Conservation (phyloP, 768 basidiomycete species). For the Termitomyces bulborhizus region DNA sequence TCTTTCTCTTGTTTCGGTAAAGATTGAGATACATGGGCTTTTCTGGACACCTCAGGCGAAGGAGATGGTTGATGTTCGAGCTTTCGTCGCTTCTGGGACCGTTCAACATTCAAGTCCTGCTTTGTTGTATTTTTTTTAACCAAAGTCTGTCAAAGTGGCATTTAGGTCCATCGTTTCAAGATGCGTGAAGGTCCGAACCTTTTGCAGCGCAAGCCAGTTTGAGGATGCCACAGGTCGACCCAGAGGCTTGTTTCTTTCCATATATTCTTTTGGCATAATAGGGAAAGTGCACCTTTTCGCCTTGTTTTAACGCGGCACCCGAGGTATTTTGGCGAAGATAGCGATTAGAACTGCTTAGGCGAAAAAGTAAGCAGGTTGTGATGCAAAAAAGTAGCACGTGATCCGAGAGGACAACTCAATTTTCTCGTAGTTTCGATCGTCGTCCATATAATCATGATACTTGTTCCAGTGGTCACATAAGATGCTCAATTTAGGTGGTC, state of each 20-base stretch:
- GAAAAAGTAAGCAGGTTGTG: no score
- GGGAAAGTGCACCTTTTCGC: no score
- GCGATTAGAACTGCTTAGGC: not conserved
- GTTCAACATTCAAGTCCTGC: conserved; percentile 5
- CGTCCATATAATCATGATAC: not conserved
- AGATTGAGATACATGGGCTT: not conserved
- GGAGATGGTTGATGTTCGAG: conserved; percentile 13
- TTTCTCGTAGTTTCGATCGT: no score
- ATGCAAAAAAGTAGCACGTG: not conserved
- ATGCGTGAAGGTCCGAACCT: conserved; percentile 27
- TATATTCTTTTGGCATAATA: not conserved
- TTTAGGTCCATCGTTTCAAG: not conserved
- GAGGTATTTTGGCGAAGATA: not conserved
- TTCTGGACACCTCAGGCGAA: conserved; percentile 4
- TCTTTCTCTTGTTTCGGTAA: not conserved
- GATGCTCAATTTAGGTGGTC: not conserved
- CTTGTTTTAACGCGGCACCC: no score
- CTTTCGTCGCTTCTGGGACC: conserved; percentile 23
- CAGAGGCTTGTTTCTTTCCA: not conserved
- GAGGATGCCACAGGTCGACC: conserved; percentile 34
- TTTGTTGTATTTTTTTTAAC: conserved; percentile 8
- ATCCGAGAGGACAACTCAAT: not conserved
- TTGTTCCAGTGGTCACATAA: not conserved
- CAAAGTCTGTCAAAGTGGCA: conserved; percentile 8
- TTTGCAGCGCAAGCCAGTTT: conserved; percentile 55